A percentile compares a stretch with the other conserved stretches of the same genome.
Evolutionary conservation across 148 eudicot genomes (phyloP).

Genomic region (Nyssa sinensis): DNA sequence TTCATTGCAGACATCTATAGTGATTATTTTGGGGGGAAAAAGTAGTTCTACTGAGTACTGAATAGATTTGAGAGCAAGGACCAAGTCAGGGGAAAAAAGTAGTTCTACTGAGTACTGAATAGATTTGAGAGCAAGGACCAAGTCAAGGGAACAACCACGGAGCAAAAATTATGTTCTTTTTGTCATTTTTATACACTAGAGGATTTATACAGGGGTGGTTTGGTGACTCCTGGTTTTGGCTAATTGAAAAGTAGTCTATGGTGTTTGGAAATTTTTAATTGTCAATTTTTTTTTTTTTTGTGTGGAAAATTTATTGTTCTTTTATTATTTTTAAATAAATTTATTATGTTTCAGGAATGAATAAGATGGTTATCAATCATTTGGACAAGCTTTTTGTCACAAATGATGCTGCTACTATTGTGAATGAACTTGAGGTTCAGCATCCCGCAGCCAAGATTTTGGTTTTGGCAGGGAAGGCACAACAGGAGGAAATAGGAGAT

Average conservation of each 20-base stretch:
- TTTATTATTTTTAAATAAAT: not conserved
- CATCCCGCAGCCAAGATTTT: conserved; percentile 97
- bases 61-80: too few relatives aligned
- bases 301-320: not conserved
- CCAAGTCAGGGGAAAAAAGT: too few relatives aligned
- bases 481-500: conserved; percentile 94
- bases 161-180: too few relatives aligned
- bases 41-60: too few relatives aligned
- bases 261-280: too few relatives aligned
- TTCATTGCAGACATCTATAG: too few relatives aligned
- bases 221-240: not conserved
- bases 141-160: not conserved
- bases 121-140: too few relatives aligned
- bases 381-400: conserved; percentile 92
- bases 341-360: conserved; percentile 62
- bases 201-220: not conserved
- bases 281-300: not conserved
- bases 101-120: too few relatives aligned
- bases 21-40: too few relatives aligned
- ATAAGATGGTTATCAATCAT: conserved; percentile 93
- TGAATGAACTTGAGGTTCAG: conserved; percentile 93
- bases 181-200: not conserved
- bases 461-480: conserved; percentile 91
- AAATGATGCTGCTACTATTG: conserved; percentile 91
- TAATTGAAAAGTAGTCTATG: too few relatives aligned